A percentile compares a stretch with the other conserved stretches of the same genome.
phyloP scores from a whole-genome alignment of 768 basidiomycete genomes.

The Phaffia australis region DNA sequence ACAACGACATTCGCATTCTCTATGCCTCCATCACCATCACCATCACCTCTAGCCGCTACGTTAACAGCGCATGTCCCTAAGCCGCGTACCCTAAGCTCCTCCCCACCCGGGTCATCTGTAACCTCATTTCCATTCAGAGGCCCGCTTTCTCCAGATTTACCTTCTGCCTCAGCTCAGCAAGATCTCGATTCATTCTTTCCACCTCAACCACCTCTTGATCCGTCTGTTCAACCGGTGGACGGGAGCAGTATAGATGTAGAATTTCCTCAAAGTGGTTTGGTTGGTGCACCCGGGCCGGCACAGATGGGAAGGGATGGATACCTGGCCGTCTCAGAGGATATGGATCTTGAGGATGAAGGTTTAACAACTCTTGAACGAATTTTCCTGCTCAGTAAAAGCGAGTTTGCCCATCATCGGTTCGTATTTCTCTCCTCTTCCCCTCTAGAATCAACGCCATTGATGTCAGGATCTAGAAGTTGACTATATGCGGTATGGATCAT shows the following conservation, averaged over 20 bases:
- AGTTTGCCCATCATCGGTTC: slow-evolving; percentile 51
- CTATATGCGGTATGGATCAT: neutral
- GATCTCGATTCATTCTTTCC: slow-evolving; percentile 20
- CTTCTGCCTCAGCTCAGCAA: neutral
- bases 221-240: neutral
- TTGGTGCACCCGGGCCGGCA: neutral
- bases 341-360: slow-evolving; percentile 61
- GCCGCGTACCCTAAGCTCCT: too few species aligned
- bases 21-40: too few species aligned
- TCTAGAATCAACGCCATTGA: neutral
- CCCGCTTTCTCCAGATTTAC: neutral
- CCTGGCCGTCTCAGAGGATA: slow-evolving; percentile 29
- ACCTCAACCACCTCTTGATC: neutral
- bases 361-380: slow-evolving; percentile 80
- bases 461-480: neutral
- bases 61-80: too few species aligned
- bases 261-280: neutral
- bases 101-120: too few species aligned
- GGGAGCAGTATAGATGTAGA: neutral
- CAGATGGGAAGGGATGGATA: slow-evolving; percentile 1
- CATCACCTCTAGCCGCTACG: too few species aligned
- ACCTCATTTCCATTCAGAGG: too few species aligned
- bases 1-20: too few species aligned
- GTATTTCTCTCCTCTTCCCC: slow-evolving; percentile 26
- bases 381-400: slow-evolving; percentile 75